Evolutionary conservation across 106 monocot species (phyloP), one percentile per base, ranked within the genome.

Genomic region (Triglochin maritima): DNA sequence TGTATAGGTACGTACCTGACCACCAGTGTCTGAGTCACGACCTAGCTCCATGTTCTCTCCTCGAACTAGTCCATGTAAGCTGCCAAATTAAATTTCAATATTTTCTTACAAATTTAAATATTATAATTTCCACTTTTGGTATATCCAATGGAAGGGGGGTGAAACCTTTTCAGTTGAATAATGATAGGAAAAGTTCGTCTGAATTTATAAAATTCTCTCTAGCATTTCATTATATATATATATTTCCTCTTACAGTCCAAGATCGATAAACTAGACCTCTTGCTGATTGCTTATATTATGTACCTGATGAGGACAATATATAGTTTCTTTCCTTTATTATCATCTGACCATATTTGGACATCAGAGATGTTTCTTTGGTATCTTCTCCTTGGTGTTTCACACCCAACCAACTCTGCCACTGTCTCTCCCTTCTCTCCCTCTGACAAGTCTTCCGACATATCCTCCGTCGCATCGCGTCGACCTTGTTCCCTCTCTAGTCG

Each of bases 11-110:
- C 6, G 43, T 74, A 82, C 93, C 85, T 90, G 95, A 54, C 90
- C 95, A 49, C 90, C 95, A 10, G 95, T 95, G 60, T 95, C 95
- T 0, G 95, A 95, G 63, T 95, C 95, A 63, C 83, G 71, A 3
- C 95, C 95, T 0, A 95, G 74, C 74, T 95, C 95, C 95, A 90
- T 95, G 76, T 90, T 90, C 59, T 95, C 95, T 29, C 95, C 90
- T 57, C 95, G 90, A 57, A 95, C 90, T 3, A 95, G 82, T 44
- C 95, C 95, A 59, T 95, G 94, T 69, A 95, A 72, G 77, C 94
- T 94, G n/a, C n/a, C n/a, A n/a, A n/a, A n/a, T n/a, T n/a, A n/a
- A n/a, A n/a, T n/a, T n/a, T n/a, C n/a, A n/a, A n/a, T n/a, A n/a
- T n/a, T n/a, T n/a, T n/a, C n/a, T n/a, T n/a, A n/a, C n/a, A n/a